Evolutionary conservation across 306 rosid genomes (phyloP).

Genomic region (Lathyrus oleraceus): DNA sequence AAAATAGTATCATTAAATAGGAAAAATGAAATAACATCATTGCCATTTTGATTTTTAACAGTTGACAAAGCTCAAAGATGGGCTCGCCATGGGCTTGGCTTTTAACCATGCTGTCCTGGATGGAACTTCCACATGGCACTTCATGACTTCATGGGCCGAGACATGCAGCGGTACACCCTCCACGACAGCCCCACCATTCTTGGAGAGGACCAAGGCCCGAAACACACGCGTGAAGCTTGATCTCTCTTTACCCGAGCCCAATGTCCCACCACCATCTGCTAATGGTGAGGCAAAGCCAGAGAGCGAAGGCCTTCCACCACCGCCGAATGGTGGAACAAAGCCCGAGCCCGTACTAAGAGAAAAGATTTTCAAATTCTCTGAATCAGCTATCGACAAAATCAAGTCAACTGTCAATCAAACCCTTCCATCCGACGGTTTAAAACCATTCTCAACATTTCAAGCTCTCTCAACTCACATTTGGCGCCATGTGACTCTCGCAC

Average conservation of each 20-base stretch:
- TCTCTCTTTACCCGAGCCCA: conserved; percentile 60
- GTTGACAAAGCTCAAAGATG: conserved; percentile 87
- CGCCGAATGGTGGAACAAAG: not conserved
- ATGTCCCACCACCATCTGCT: conserved; percentile 28
- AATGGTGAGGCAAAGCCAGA: conserved; percentile 41
- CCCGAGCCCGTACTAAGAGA: conserved; percentile 50
- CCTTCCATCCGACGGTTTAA: conserved; percentile 57
- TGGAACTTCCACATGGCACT: conserved; percentile 93
- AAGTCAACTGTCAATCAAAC: conserved; percentile 60
- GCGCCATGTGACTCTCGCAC: conserved; percentile 83
- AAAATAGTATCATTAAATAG: not conserved
- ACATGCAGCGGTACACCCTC: conserved; percentile 56
- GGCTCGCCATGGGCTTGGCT: conserved; percentile 85
- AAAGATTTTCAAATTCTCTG: conserved; percentile 81
- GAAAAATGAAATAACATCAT: not conserved
- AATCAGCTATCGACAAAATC: conserved; percentile 69
- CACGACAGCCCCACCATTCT: conserved; percentile 59
- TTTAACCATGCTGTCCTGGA: conserved; percentile 90
- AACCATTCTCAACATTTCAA: conserved; percentile 90
- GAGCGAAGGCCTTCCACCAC: not conserved
- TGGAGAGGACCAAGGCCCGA: conserved; percentile 74
- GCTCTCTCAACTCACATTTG: conserved; percentile 79
- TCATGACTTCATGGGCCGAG: conserved; percentile 93
- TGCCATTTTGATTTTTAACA: conserved; percentile 28
- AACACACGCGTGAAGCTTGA: conserved; percentile 86